Percentiles rank a stretch among this genome's conserved stretches.
Evolutionary conservation across 805 yeast species (phyloP).

Genomic region (Cyberlindnera bimundalis): DNA sequence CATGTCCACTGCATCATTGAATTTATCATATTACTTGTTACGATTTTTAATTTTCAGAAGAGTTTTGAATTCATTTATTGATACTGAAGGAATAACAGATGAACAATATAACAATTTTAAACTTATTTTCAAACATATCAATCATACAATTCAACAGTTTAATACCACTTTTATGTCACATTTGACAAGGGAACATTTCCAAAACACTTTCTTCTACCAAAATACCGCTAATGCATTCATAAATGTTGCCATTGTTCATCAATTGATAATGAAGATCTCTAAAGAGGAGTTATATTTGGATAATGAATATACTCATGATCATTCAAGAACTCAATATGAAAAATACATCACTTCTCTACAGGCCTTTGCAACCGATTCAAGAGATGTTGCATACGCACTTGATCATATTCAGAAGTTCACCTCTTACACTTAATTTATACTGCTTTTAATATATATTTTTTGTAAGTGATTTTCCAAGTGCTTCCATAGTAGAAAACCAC

Average conservation of each 20-base stretch:
- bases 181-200: conserved; percentile 22
- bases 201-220: conserved; percentile 13
- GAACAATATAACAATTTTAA: conserved; percentile 16
- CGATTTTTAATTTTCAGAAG: conserved; percentile 26
- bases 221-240: conserved; percentile 18
- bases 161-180: conserved; percentile 20
- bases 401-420: conserved; percentile 9
- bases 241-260: conserved; percentile 22
- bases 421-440: conserved; percentile 1
- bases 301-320: conserved; percentile 14
- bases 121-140: conserved; percentile 17
- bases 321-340: conserved; percentile 2
- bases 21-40: conserved; percentile 22
- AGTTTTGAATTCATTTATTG: conserved; percentile 23
- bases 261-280: conserved; percentile 18
- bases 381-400: conserved; percentile 6
- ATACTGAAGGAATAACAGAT: conserved; percentile 12
- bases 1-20: conserved; percentile 24
- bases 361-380: conserved; percentile 4
- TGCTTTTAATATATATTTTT: neutral
- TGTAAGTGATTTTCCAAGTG: too few species aligned
- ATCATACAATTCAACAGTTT: conserved; percentile 15
- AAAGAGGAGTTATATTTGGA: conserved; percentile 20
- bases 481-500: too few species aligned
- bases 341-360: conserved; percentile 6